Evolutionary conservation across 805 yeast species (phyloP), one percentile per base, ranked within the genome.

Genomic region (Candida piceae): DNA sequence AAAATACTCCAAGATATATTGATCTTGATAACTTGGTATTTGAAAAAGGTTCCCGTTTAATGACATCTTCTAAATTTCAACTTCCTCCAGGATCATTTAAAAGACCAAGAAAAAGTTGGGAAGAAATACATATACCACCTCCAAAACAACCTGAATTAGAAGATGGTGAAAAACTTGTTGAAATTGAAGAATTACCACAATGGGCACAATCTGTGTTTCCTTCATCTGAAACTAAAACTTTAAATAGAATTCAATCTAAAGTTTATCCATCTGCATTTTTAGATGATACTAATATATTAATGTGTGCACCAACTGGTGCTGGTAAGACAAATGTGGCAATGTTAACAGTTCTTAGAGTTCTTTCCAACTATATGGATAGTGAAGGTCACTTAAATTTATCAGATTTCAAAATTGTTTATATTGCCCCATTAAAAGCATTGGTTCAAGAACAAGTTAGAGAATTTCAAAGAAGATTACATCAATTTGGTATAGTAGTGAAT

Each of bases 271-370:
- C 66, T n/a, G 96, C 95, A 0, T 85, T 90, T 45, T 52, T 69
- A 4, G 62, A 74, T 1, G 93, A 85, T 52, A 69, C 70, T 4
- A 90, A 89, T 50, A 56, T 93, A 27, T 63, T 90, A 13, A 65
- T 90, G 48, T 90, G 97, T 70, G 97, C 98, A 1, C 98, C 98
- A 6, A 90, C 98, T 0, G 98, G 98, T 65, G 96, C 96, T 3
- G 98, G 98, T 64, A 90, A 90, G 57, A 90, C 98, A 16, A 93
- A 93, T 57, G 96, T 93, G 20, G 99, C 99, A 0, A 76, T 93
- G 80, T 61, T 93, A 31, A 68, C 96, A 0, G 70, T 85, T 4
- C 64, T 89, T n/a, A 63, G 81, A 33, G 66, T 83, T 0, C 55
- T 89, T 16, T 63, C 74, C 0, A 70, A 79, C 32, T 74, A 62